Evolutionary conservation across 768 basidiomycete species (phyloP), one percentile per base, ranked within the genome.

Genomic region (Mycena venus): DNA sequence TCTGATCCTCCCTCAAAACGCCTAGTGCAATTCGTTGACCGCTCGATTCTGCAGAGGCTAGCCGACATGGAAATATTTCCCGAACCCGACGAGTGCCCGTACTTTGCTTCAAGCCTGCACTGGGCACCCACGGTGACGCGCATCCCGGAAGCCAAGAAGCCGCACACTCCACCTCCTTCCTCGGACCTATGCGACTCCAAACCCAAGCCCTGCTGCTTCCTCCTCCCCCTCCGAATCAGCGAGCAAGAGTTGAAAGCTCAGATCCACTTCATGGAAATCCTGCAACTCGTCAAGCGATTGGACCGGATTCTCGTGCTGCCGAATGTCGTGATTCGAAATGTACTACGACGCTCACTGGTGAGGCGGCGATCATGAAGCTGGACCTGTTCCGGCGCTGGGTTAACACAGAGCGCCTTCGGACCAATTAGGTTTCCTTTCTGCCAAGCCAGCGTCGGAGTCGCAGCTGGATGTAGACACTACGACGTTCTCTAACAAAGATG

Each of bases 221-320:
- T 91, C 55, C 82, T 91, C 47, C 88, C 89, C 0, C 78, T 88
- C 14, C 85, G 86, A 5, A 82, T 91, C 31, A 84, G 84, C 21
- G 92, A 91, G 80, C 90, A 91, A 73, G 91, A 91, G 76, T 90
- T 90, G 34, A 90, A 90, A 73, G 89, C 90, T 0, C 86, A 89
- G 23, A 78, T 86, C 10, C 91, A 92, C 80, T 80, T 93, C n/a
- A 77, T 83, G 32, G 89, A 92, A 74, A 81, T 92, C 70, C 76
- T 85, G 0, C 80, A 82, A 4, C 87, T 92, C n/a, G 88, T 91
- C 0, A 79, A 80, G 62, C 79, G 75, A 8, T 85, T 92, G 32
- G 86, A 89, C 75, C 86, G 91, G 7, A 92, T 88, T 4, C 84
- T 92, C 40, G 90, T 93, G 31, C 84, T 93, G 6, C 92, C 92